Percentiles rank a stretch among this genome's conserved stretches.
These are phyloP conservation scores for Diospyros lotus DNA, from an alignment of 148 eudicot species.

Conservation along the genomic window DNA sequence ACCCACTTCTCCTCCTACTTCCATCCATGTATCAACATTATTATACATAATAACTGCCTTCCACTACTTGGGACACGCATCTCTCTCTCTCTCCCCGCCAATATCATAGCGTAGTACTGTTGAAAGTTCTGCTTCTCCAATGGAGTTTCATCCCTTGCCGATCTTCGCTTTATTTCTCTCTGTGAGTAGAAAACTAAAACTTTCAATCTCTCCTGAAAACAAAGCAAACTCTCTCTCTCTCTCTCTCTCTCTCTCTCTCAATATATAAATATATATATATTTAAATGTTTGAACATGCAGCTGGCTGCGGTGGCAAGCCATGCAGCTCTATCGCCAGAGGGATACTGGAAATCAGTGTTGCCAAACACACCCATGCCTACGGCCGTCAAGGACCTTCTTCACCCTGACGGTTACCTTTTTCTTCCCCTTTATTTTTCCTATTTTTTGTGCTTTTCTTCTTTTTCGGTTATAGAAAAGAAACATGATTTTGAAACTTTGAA, in stretches of 20 bases:
- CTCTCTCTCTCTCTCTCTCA: no score
- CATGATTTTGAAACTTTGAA: no score
- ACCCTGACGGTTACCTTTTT: background rate
- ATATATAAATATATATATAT: background rate
- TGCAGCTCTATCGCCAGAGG: constrained; percentile 43
- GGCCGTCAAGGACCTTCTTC: constrained; percentile 41
- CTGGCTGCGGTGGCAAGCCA: constrained; percentile 28
- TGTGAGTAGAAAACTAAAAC: constrained; percentile 13
- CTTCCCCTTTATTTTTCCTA: background rate
- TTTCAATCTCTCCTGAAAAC: no score
- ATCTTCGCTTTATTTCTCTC: constrained; percentile 21
- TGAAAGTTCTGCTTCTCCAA: no score
- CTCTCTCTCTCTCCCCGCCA: no score
- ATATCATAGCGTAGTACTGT: no score
- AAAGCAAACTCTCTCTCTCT: no score
- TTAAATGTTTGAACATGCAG: background rate
- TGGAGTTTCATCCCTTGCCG: constrained; percentile 9
- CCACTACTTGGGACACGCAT: no score
- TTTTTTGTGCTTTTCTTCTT: background rate
- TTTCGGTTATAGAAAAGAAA: no score
- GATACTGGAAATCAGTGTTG: constrained; percentile 60
- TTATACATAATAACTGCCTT: no score
- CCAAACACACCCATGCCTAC: constrained; percentile 72
- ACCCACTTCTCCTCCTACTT: no score
- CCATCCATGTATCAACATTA: no score